These are phyloP conservation scores for Monilinia aucupariae DNA, from an alignment of 2,329 filamentous ascomycete genomes.

Conservation along the genomic window DNA sequence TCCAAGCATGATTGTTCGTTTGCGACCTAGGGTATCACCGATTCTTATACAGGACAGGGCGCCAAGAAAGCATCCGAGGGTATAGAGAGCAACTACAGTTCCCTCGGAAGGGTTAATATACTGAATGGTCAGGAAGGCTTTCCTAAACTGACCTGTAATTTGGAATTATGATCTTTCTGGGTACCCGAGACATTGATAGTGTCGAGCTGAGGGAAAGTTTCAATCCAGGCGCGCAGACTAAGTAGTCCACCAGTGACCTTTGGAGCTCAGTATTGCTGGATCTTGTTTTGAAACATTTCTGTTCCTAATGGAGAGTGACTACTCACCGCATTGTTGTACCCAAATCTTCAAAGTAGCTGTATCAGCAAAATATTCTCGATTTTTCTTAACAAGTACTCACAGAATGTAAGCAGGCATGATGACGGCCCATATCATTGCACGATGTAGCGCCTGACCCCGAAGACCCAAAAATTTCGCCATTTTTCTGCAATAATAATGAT, in stretches of 20 bases:
- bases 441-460: constrained; percentile 57
- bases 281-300: neutral
- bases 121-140: neutral
- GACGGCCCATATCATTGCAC: constrained; percentile 47
- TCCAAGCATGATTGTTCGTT: constrained; percentile 51
- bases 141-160: constrained; percentile 1
- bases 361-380: neutral
- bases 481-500: neutral
- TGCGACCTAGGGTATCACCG: constrained; percentile 53
- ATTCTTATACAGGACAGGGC: constrained; percentile 33
- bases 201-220: constrained; percentile 17
- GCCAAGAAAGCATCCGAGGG: constrained; percentile 45
- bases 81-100: constrained; percentile 29
- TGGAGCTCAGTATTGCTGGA: neutral
- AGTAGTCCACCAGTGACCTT: constrained; percentile 45
- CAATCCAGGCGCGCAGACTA: constrained; percentile 28
- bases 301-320: neutral
- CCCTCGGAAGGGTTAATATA: constrained; percentile 5
- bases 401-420: constrained; percentile 67
- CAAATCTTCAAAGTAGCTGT: constrained; percentile 36
- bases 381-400: constrained; percentile 38
- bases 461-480: constrained; percentile 54
- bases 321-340: constrained; percentile 40
- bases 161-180: constrained; percentile 8
- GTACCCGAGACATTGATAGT: constrained; percentile 6